Base-by-base conservation (phyloP, 225 moss, liverwort and hornwort genomes). In the Anthoceros angustus region DNA sequence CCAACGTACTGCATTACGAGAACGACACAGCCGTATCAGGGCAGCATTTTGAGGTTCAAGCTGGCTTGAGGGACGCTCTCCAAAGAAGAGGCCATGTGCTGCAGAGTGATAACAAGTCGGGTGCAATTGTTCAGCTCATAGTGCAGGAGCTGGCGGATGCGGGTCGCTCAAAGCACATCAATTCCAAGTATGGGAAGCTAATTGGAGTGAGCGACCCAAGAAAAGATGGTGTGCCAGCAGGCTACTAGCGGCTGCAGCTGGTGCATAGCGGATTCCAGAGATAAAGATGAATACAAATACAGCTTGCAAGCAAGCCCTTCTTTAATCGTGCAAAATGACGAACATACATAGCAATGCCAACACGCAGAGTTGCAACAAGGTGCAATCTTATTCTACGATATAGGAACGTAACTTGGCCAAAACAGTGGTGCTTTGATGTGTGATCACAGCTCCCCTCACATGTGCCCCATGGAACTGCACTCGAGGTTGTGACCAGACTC, bases 181-280 rank as follows among this genome's bases (percentile, higher is more conserved):
- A n/a, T n/a, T n/a, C n/a, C n/a, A 62, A 65, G 62, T 67, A 66
- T 5, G 82, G 89, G 11, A 89, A 83, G 48, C 67, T 93, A 10
- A 78, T 66, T 11, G 87, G 84, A 40, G 90, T 93, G 0, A 87
- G 86, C 61, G 93, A 93, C 26, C 70, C 80, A 24, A 76, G 93
- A 55, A 93, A 93, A 69, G 93, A 90, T 25, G 90, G 93, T 7
- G 85, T 86, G 21, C 93, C 87, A 12, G 78, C 86, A 46, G 84
- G 84, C 10, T 76, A 87, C 62, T 93, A 69, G 63, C 18, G 55
- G 32, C 32, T 32, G 32, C 4, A 32, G 32, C 32, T 32, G 32
- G 32, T 4, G 32, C 32, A 32, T 1, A 32, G 32, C 32, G 4
- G 32, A 32, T 32, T 32, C 32, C 32, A 32, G 32, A 32, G 32